phyloP scores from a whole-genome alignment of 2,329 filamentous ascomycete species.

The Bipolaris sorokiniana region DNA sequence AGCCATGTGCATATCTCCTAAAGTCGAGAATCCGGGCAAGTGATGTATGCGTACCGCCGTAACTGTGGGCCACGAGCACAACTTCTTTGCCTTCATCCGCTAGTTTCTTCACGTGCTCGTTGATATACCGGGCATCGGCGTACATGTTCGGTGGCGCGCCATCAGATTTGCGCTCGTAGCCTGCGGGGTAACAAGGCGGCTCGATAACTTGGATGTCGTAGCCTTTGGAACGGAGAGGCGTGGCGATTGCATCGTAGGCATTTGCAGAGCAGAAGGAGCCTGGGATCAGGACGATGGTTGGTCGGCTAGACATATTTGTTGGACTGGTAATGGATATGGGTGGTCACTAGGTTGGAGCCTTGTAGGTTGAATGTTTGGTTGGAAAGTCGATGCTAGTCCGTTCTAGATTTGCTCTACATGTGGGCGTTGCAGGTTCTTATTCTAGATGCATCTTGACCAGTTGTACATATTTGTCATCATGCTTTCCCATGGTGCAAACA shows the following conservation, averaged over 20 bases:
- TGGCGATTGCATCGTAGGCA: slow-evolving; percentile 25
- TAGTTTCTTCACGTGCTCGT: slow-evolving; percentile 24
- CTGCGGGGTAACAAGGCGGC: slow-evolving; percentile 20
- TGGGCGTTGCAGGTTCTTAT: neutral
- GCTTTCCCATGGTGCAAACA: neutral
- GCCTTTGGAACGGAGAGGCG: slow-evolving; percentile 18
- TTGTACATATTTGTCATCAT: neutral
- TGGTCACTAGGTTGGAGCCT: neutral
- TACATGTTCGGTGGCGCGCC: slow-evolving; percentile 24
- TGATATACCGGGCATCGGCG: slow-evolving; percentile 43
- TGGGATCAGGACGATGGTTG: slow-evolving; percentile 32
- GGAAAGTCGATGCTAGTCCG: neutral
- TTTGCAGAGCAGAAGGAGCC: slow-evolving; percentile 30
- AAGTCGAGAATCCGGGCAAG: neutral
- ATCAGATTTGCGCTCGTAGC: slow-evolving; percentile 9
- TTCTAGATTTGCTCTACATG: neutral
- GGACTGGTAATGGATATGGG: neutral
- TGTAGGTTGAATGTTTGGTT: neutral
- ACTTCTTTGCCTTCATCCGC: slow-evolving; percentile 46
- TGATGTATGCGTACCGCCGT: slow-evolving; percentile 34
- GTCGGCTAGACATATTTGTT: slow-evolving; percentile 18
- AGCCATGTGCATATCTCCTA: neutral
- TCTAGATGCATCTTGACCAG: neutral
- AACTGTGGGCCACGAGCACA: slow-evolving; percentile 48
- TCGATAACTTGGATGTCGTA: slow-evolving; percentile 23